Evolutionary conservation across 2,329 filamentous ascomycete genomes (phyloP).

Genomic region (Neoascochyta sp.): DNA sequence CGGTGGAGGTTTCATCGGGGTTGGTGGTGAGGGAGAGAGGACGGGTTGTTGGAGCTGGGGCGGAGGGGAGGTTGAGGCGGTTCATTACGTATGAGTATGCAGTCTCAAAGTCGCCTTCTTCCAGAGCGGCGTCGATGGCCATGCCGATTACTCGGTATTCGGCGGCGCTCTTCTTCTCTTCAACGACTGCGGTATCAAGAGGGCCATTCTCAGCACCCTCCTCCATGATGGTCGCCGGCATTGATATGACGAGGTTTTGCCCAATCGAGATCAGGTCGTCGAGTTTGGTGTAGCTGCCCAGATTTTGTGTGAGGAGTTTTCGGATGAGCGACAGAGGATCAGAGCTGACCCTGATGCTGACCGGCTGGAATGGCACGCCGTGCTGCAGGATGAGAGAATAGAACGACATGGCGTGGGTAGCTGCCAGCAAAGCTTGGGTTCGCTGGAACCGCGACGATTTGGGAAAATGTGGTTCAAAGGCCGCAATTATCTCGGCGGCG

Average conservation of each 20-base stretch:
- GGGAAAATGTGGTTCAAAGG: constrained; percentile 59
- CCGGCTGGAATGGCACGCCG: constrained; percentile 74
- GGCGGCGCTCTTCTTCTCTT: constrained; percentile 42
- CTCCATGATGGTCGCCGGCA: constrained; percentile 33
- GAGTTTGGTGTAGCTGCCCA: constrained; percentile 67
- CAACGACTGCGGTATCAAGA: constrained; percentile 18
- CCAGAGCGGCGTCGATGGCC: constrained; percentile 73
- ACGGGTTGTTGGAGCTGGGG: constrained; percentile 20
- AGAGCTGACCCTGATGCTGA: constrained; percentile 70
- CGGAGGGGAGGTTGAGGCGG: constrained; percentile 49
- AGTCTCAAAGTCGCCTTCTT: constrained; percentile 78
- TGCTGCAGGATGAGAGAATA: constrained; percentile 77
- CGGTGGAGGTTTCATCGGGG: constrained; percentile 14
- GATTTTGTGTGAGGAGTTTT: constrained; percentile 73
- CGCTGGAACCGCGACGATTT: constrained; percentile 52
- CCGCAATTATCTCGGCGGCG: constrained; percentile 58
- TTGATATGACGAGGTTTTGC: constrained; percentile 55
- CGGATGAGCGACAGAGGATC: constrained; percentile 71
- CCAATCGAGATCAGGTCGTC: constrained; percentile 70
- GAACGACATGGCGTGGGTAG: constrained; percentile 70
- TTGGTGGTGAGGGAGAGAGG: constrained; percentile 19
- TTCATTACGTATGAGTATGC: constrained; percentile 80
- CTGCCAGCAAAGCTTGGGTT: constrained; percentile 62
- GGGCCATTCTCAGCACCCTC: constrained; percentile 50
- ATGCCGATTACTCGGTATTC: constrained; percentile 71